Percentiles rank a stretch among this genome's conserved stretches.
Evolutionary conservation across 352 stramenopile genomes (phyloP).

Genomic region (Saprolegnia parasitica): DNA sequence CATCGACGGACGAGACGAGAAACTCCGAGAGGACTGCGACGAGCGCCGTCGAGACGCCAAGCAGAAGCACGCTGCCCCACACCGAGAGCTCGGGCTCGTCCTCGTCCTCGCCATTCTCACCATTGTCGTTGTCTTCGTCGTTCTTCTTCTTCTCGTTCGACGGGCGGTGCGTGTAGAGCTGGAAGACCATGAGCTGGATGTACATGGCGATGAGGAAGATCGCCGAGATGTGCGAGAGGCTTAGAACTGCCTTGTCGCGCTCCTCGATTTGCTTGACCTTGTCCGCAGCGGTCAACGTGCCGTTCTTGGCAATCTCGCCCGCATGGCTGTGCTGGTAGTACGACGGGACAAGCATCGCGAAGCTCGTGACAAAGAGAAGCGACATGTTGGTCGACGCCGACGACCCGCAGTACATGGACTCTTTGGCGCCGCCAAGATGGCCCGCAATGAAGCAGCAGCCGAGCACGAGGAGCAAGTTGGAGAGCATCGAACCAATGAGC

Average conservation of each 20-base stretch:
- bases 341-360: slow-evolving; percentile 66
- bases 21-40: slow-evolving; percentile 77
- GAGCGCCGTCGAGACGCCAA: slow-evolving; percentile 66
- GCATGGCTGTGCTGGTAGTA: slow-evolving; percentile 34
- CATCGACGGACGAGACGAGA: slow-evolving; percentile 37
- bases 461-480: slow-evolving; percentile 87
- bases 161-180: slow-evolving; percentile 35
- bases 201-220: slow-evolving; percentile 47
- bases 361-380: slow-evolving; percentile 58
- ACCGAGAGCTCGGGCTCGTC: slow-evolving; percentile 53
- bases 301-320: slow-evolving; percentile 1
- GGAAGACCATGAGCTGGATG: slow-evolving; percentile 76
- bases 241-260: slow-evolving; percentile 32
- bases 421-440: slow-evolving; percentile 29
- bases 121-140: not conserved
- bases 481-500: slow-evolving; percentile 84
- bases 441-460: slow-evolving; percentile 80
- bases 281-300: slow-evolving; percentile 28
- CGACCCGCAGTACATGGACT: slow-evolving; percentile 55
- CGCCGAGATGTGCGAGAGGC: slow-evolving; percentile 33
- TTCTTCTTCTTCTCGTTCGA: not conserved
- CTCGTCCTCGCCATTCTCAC: slow-evolving; percentile 3
- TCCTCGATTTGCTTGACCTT: slow-evolving; percentile 36
- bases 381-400: slow-evolving; percentile 61
- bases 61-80: slow-evolving; percentile 38